Conservation (phyloP, 169 alveolate species). For the Plasmodium gaboni region DNA sequence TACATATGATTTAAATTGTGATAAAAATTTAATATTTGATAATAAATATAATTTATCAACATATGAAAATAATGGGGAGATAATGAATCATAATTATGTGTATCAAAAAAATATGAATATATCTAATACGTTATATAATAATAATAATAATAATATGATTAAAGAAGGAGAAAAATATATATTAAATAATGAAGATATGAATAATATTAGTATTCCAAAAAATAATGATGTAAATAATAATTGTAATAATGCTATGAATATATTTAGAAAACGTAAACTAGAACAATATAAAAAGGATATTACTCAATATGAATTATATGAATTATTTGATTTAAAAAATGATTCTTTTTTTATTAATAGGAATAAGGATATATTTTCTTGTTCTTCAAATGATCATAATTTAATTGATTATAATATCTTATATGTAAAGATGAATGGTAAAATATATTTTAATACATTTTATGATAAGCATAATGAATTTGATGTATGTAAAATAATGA, state of each 20-base stretch:
- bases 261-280: slow-evolving; percentile 39
- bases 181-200: slow-evolving; percentile 1
- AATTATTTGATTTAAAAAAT: slow-evolving; percentile 38
- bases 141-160: slow-evolving; percentile 9
- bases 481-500: slow-evolving; percentile 36
- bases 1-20: no score
- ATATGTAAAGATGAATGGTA: slow-evolving; percentile 21
- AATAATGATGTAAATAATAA: slow-evolving; percentile 28
- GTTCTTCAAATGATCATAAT: not conserved
- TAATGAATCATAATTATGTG: no score
- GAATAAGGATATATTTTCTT: slow-evolving; percentile 42
- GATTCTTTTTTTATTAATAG: slow-evolving; percentile 33
- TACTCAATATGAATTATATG: slow-evolving; percentile 53
- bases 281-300: slow-evolving; percentile 37
- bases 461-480: slow-evolving; percentile 46
- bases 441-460: slow-evolving; percentile 56
- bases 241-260: not conserved
- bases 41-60: no score
- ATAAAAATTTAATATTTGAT: no score
- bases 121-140: not conserved
- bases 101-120: no score
- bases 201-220: not conserved
- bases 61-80: no score
- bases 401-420: slow-evolving; percentile 21
- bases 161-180: slow-evolving; percentile 6